These are phyloP conservation scores for Tetracladium setigerum DNA, from an alignment of 495 filamentous ascomycete genomes.

Conservation along the genomic window DNA sequence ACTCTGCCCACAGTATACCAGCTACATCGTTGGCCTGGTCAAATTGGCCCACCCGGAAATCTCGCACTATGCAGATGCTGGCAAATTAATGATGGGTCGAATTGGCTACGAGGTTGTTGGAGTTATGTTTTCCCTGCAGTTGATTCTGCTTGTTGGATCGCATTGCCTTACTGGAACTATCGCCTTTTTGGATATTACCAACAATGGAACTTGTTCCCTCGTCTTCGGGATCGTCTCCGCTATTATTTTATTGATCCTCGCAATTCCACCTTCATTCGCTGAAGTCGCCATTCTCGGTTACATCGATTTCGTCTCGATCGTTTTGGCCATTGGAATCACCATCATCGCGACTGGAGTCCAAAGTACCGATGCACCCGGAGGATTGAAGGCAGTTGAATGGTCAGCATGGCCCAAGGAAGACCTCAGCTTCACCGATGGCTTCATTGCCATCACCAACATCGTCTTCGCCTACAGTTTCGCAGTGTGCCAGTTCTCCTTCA, in stretches of 20 bases:
- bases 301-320: slow-evolving; percentile 41
- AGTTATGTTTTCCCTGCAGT: slow-evolving; percentile 53
- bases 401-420: slow-evolving; percentile 30
- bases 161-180: slow-evolving; percentile 70
- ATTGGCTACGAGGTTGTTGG: slow-evolving; percentile 59
- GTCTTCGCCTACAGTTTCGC: slow-evolving; percentile 61
- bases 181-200: slow-evolving; percentile 57
- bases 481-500: slow-evolving; percentile 69
- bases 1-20: too few relatives aligned
- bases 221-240: slow-evolving; percentile 57
- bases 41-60: slow-evolving; percentile 67
- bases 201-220: slow-evolving; percentile 58
- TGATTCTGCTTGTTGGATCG: slow-evolving; percentile 69
- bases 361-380: slow-evolving; percentile 26
- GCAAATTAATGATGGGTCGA: slow-evolving; percentile 54
- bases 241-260: slow-evolving; percentile 51
- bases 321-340: slow-evolving; percentile 56
- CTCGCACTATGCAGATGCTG: slow-evolving; percentile 64
- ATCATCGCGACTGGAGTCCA: slow-evolving; percentile 59
- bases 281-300: slow-evolving; percentile 32
- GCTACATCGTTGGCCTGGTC: slow-evolving; percentile 71
- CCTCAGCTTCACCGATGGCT: slow-evolving; percentile 32
- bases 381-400: slow-evolving; percentile 16
- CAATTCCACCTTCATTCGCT: slow-evolving; percentile 48
- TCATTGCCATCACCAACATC: slow-evolving; percentile 66